Conservation (phyloP, 2,329 filamentous ascomycete genomes). For the Daldinia sp. region DNA sequence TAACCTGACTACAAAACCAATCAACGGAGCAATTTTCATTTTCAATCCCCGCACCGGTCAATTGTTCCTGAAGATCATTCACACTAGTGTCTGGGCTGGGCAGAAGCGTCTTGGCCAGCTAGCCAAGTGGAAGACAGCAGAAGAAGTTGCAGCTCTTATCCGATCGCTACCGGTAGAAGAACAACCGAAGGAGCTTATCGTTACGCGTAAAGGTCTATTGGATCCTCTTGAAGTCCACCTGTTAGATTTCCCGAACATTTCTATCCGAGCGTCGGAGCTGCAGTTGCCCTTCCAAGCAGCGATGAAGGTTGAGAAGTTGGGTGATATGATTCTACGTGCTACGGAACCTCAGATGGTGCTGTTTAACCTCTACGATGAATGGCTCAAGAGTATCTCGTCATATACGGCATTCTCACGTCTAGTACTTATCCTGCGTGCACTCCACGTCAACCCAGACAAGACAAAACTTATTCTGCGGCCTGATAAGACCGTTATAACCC, state of each 20-base stretch:
- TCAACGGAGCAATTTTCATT: conserved; percentile 99
- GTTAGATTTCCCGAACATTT: conserved; percentile 99
- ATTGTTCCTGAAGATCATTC: conserved; percentile 98
- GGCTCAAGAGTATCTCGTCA: conserved; percentile 97
- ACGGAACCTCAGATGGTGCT: conserved; percentile 99
- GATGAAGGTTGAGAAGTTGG: conserved; percentile 99
- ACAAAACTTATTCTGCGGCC: conserved; percentile 94
- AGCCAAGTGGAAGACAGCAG: conserved; percentile 99
- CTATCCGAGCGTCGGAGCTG: conserved; percentile 95
- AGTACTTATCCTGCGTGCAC: conserved; percentile 89
- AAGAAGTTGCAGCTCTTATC: conserved; percentile 98
- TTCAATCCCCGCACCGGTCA: conserved; percentile 99
- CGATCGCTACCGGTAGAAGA: conserved; percentile 96
- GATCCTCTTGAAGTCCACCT: conserved; percentile 97
- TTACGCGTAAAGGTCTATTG: conserved; percentile 95
- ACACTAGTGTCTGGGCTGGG: conserved; percentile 98
- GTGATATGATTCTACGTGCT: conserved; percentile 97
- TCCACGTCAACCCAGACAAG: conserved; percentile 98
- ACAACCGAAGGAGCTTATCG: conserved; percentile 98
- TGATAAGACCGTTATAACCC: conserved; percentile 97
- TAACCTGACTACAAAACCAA: conserved; percentile 98
- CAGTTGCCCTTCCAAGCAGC: conserved; percentile 99
- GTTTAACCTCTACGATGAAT: conserved; percentile 99
- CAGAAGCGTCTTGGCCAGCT: conserved; percentile 99
- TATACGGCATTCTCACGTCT: conserved; percentile 98